Base-by-base conservation (phyloP, 2,329 filamentous ascomycete species). In the Fusarium fujikuroi region DNA sequence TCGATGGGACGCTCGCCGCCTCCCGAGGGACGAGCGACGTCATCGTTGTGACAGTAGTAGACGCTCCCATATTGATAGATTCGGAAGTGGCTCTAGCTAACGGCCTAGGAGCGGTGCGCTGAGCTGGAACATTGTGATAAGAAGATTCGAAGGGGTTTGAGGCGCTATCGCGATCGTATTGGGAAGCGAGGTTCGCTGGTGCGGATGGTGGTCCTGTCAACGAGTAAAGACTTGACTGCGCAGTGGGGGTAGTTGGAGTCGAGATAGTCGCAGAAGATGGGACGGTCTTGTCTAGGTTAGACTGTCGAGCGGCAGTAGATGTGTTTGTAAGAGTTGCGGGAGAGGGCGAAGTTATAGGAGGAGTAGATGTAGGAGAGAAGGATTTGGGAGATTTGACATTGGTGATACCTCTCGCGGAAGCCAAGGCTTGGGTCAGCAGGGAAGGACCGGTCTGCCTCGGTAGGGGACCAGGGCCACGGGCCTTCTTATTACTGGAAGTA, bases 401-500 rank as follows among this genome's bases (percentile, higher is more conserved):
- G 42, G 73, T 75, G 43, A 89, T 88, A 77, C 87, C 87, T 77
- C 88, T 87, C 78, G 87, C 88, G 81, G 87, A 88, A 79, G 87
- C 87, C 79, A 90, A 83, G 78, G 88, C 87, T 81, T 89, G 86
- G 68, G 87, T 86, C 81, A 90, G 84, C 76, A 90, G 80, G 66
- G 88, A 90, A 75, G 87, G 86, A 71, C 87, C 87, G 78, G 81
- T 82, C 76, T 85, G 83, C 78, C 83, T 83, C 73, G 83, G 81
- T 73, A 81, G 78, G 72, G 81, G 77, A 70, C 77, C 65, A 62
- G 73, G 69, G 74, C 81, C 81, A 77, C 84, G 81, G 70, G 84
- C 74, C 81, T 86, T 87, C 83, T 86, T 87, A 85, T 85, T 74
- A 75, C 66, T 75, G 61, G 72, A 32, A 34, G 62, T 37, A 39